Base-by-base conservation (phyloP, 768 basidiomycete genomes). In the Austroboletus eburneus region DNA sequence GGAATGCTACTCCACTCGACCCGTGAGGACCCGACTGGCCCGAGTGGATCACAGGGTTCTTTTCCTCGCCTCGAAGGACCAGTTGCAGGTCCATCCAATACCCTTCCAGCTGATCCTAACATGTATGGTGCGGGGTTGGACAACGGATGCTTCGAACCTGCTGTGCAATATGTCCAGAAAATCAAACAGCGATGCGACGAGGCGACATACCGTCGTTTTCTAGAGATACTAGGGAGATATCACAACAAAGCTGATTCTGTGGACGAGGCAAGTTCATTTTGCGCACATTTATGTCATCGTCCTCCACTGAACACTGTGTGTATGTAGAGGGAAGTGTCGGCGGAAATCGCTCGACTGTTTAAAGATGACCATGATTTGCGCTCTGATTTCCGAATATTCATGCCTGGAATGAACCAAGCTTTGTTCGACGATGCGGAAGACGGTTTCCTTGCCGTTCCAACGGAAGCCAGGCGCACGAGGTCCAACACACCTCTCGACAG, bases 121-220 rank as follows among this genome's bases (percentile, higher is more conserved):
- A 41, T 56, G 25, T 68, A 64, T 43, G 57, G 64, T 10, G 16
- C 67, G 60, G 57, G 62, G 21, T 56, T 69, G 52, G 74, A 73
- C 36, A 72, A 61, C 9, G 73, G 71, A 51, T 69, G 79, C 20
- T 79, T 87, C 34, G 80, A 83, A 55, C 84, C 81, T 16, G 96
- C 96, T 0, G 85, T 98, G 46, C 83, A 91, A 57, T 98, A 95
- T 56, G 92, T 99, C 25, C 92, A 94, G 69, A 92, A 92, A 69
- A 96, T 98, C 68, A 97, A 96, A 66, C 85, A 87, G 48, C 83
- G 92, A 14, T 96, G 91, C 67, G 89, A 95, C 51, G 79, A 90
- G 1, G 91, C 92, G 14, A 92, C 87, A 5, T 91, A 91, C 54
- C 78, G 79, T 44, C 78, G 81, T 54, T 91, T 91, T 58, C 66